Evolutionary conservation across 106 monocot species (phyloP), one percentile per base, ranked within the genome.

Genomic region (Dendrobium chrysotoxum): DNA sequence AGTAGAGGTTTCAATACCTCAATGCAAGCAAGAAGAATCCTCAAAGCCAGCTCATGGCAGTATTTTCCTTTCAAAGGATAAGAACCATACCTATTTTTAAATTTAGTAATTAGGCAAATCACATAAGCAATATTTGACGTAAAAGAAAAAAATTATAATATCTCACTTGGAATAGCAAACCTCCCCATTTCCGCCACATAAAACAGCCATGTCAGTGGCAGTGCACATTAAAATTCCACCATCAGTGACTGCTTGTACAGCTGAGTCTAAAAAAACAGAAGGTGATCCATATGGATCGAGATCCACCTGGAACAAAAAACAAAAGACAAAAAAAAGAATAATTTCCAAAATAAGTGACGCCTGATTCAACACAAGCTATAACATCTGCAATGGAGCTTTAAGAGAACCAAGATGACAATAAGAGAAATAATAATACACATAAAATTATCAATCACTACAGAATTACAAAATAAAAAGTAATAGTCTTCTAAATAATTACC

Each of bases 271-370:
- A 77, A 97, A 94, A 25, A 89, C 85, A 61, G 94, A 94, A 65
- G 96, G 96, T 55, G 96, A 87, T 79, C 96, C 96, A 89, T 94
- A 97, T 41, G 96, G 96, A 86, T 97, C 96, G 72, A 97, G 87
- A 84, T 97, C 96, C 88, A 97, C 90, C 96, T 94, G 81, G 58
- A 78, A 72, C 7, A 74, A 16, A 30, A 47, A 74, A 16, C 6
- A 70, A 1, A 35, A 47, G 42, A 16, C 1, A 53, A 1, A 35
- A 20, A 50, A 4, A 64, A 47, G 40, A 30, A 68, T 57, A 7
- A 81, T n/a, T n/a, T 61, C 61, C 61, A 35, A 70, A 70, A 70
- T 12, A 70, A 23, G 61, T 61, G 61, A 61, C 4, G n/a, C 23
- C 61, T 61, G 5, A 30, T 13, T 35, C 13, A 31, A 70, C 12